Evolutionary conservation across 2,329 filamentous ascomycete genomes (phyloP), one percentile per base, ranked within the genome.

Genomic region (Claviceps humidiphila): DNA sequence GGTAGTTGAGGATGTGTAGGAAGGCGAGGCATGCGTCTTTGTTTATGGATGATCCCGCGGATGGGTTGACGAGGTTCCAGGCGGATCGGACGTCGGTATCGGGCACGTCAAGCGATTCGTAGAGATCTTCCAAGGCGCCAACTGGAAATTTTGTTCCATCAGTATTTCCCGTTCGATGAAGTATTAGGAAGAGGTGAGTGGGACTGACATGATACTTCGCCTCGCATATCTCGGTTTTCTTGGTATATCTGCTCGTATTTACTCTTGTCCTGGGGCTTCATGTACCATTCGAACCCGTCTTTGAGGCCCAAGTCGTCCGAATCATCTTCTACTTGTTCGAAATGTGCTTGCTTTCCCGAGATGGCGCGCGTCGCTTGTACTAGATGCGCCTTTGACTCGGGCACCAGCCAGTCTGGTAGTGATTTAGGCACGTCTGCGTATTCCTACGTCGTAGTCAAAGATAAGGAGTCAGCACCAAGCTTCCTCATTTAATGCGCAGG

Each of bases 231-330:
- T 55, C 89, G 81, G 71, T 89, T 94, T 62, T 94, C 89, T 58
- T 85, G 86, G 71, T 97, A 98, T 69, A 98, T 98, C 61, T 91
- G 88, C 69, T 96, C 89, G 72, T 98, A 98, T 70, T 96, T 97
- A 58, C 81, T 66, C 71, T 94, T 94, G 71, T 98, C 90, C 34
- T 75, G 70, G 0, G 93, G 93, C 55, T 82, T 89, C 89, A 98
- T 98, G 73, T 98, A 98, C 93, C 93, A 98, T 68, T 98, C 93
- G 68, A 98, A 98, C 13, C 91, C 91, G 68, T 96, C 89, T 67
- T 95, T 95, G 56, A 98, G 74, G 1, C 89, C 89, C 1, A 82
- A 81, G 4, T 84, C 82, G 60, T 95, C 90, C 58, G 84, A 81
- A 55, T 95, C 87, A 60, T 89, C 86, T 51, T 89, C 85, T 54